Evolutionary conservation across 306 rosid genomes (phyloP), one percentile per base, ranked within the genome.

Genomic region (Dalbergia cochinchinensis): DNA sequence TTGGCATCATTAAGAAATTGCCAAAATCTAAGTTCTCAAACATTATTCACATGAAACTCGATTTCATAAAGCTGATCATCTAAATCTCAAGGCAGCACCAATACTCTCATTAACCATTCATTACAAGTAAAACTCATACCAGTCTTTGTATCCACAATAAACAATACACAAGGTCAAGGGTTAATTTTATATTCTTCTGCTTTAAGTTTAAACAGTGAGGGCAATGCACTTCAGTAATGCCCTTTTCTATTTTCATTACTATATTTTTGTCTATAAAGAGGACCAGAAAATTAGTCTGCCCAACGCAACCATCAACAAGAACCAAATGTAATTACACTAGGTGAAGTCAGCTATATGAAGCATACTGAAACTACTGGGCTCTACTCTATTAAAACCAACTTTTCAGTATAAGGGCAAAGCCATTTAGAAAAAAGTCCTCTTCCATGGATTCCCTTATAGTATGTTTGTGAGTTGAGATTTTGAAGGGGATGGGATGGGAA

Each of bases 1-100:
- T 47, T 42, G 15, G 11, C 8, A 26, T 70, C 42, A 61, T 62
- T 47, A 60, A 7, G 13, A n/a, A 42, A 60, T 45, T 11, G 45
- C 33, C 48, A 61, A 48, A 60, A 42, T 42, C 66, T 10, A 13
- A 22, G 39, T 41, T 7, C 5, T 26, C 42, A 41, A 74, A 22
- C 48, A 53, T 34, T 53, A 51, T 33, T 71, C 60, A 15, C 58
- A 42, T 37, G 44, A 37, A 59, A 61, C 47, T 26, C 12, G 3
- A 22, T 74, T 45, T 61, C 48, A 48, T 7, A 31, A 34, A 64
- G 70, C 64, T 76, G 35, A 8, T 18, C 31, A 63, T 31, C 15
- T 62, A 61, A 33, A 62, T 61, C 64, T 71, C 51, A 54, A 53
- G 65, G 34, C 74, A 22, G 48, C 37, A 22, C 48, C 60, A 74